These are phyloP conservation scores for Trypanosoma cruzi DNA, from an alignment of 208 protist genomes.

Conservation along the genomic window DNA sequence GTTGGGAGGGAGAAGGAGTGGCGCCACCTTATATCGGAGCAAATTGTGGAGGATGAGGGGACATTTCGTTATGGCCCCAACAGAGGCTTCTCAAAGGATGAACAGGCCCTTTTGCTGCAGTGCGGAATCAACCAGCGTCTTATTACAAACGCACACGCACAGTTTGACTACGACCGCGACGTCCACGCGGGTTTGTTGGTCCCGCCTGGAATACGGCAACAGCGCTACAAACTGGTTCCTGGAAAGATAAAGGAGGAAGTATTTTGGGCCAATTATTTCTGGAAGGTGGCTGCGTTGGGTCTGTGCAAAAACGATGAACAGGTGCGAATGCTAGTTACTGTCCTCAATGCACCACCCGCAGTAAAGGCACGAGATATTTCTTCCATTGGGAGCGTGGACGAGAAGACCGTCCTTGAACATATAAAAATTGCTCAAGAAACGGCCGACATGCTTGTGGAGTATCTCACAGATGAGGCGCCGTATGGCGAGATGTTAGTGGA, in stretches of 20 bases:
- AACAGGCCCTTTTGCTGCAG: conserved; percentile 57
- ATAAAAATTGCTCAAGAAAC: conserved; percentile 48
- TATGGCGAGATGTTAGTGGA: conserved; percentile 39
- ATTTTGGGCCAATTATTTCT: conserved; percentile 90
- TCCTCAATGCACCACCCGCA: conserved; percentile 61
- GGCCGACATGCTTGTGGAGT: conserved; percentile 51
- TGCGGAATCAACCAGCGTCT: conserved; percentile 48
- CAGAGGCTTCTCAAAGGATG: conserved; percentile 44
- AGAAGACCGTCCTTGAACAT: conserved; percentile 36
- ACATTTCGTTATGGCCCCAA: conserved; percentile 68
- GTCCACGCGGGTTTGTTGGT: conserved; percentile 68
- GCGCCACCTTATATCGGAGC: conserved; percentile 45
- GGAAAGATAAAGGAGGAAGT: conserved; percentile 59
- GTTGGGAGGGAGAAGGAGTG: conserved; percentile 49
- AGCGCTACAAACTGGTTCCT: conserved; percentile 78
- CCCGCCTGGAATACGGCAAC: conserved; percentile 36
- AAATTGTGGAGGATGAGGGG: conserved; percentile 51
- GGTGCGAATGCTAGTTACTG: conserved; percentile 52
- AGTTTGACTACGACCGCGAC: conserved; percentile 63
- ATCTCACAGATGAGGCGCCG: conserved; percentile 36
- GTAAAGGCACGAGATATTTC: conserved; percentile 24
- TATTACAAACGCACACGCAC: conserved; percentile 34
- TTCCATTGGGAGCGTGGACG: conserved; percentile 22
- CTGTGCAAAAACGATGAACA: conserved; percentile 62
- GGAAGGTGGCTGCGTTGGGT: conserved; percentile 72